A percentile compares a stretch with the other conserved stretches of the same genome.
Conservation (phyloP, 345 rosid species). For the Chamaenerion angustifolium region DNA sequence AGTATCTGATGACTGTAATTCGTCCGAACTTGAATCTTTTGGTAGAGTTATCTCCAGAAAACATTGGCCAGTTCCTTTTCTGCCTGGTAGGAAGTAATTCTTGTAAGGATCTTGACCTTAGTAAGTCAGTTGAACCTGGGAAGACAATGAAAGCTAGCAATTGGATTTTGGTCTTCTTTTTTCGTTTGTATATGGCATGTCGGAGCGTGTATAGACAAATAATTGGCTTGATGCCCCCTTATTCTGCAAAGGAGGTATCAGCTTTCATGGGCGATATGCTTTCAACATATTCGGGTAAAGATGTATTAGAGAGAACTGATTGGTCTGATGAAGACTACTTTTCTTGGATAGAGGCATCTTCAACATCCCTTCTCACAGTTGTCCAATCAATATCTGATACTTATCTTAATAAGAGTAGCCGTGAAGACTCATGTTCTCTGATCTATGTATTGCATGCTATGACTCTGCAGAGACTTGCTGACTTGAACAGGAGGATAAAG, state of each 20-base stretch:
- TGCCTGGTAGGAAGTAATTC: slow-evolving; percentile 31
- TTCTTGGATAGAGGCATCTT: slow-evolving; percentile 50
- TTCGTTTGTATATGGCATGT: slow-evolving; percentile 54
- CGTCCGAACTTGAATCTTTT: slow-evolving; percentile 42
- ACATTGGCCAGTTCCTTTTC: slow-evolving; percentile 33
- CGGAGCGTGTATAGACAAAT: slow-evolving; percentile 62
- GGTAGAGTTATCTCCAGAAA: slow-evolving; percentile 29
- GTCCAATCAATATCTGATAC: slow-evolving; percentile 34
- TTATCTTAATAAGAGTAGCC: slow-evolving; percentile 23
- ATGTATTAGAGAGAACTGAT: slow-evolving; percentile 45
- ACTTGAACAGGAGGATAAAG: slow-evolving; percentile 64
- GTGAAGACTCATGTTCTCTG: slow-evolving; percentile 37
- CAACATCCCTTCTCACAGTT: slow-evolving; percentile 51
- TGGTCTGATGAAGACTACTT: slow-evolving; percentile 63
- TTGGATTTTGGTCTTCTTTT: slow-evolving; percentile 56
- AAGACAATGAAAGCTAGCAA: slow-evolving; percentile 24
- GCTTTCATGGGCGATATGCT: slow-evolving; percentile 32
- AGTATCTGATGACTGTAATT: slow-evolving; percentile 36
- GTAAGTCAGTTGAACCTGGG: slow-evolving; percentile 12
- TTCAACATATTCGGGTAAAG: slow-evolving; percentile 40
- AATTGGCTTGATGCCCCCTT: slow-evolving; percentile 54
- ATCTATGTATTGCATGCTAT: slow-evolving; percentile 42
- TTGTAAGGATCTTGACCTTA: slow-evolving; percentile 8
- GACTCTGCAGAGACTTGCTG: slow-evolving; percentile 75
- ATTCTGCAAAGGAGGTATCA: slow-evolving; percentile 39